A percentile compares a stretch with the other conserved stretches of the same genome.
phyloP scores from a whole-genome alignment of 176 grass and related monocot species.

The Carex kokanica region DNA sequence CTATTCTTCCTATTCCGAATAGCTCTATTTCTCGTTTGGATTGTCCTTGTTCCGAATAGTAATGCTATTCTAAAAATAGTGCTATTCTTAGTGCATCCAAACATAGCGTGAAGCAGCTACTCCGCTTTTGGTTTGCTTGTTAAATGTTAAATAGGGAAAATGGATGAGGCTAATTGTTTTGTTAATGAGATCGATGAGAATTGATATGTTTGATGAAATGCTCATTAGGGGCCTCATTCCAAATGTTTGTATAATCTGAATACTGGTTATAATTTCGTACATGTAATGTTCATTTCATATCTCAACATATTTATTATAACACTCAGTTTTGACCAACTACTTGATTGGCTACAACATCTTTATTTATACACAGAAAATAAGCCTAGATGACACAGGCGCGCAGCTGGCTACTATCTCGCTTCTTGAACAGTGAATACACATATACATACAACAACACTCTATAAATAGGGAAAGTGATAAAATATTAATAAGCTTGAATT shows the following conservation, averaged over 20 bases:
- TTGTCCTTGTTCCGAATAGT: too few species aligned
- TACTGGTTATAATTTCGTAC: too few species aligned
- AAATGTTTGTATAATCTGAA: background rate
- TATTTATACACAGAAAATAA: background rate
- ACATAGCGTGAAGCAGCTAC: too few species aligned
- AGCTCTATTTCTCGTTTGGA: too few species aligned
- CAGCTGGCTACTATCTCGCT: background rate
- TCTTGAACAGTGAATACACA: background rate
- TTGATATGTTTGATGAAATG: slow-evolving; percentile 67
- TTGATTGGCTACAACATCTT: background rate
- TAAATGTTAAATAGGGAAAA: slow-evolving; percentile 33
- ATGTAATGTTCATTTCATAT: too few species aligned
- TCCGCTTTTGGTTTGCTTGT: slow-evolving; percentile 33
- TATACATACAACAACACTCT: background rate
- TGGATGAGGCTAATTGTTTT: slow-evolving; percentile 39
- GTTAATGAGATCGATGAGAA: slow-evolving; percentile 42
- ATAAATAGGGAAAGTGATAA: background rate
- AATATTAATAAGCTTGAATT: background rate
- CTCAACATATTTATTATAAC: too few species aligned
- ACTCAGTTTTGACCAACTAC: too few species aligned
- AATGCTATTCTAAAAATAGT: too few species aligned
- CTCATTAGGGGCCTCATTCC: slow-evolving; percentile 50
- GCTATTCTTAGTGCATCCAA: too few species aligned
- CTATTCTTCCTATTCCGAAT: too few species aligned
- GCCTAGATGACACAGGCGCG: background rate